Evolutionary conservation across 345 rosid species (phyloP).

Genomic region (Carallia brachiata): DNA sequence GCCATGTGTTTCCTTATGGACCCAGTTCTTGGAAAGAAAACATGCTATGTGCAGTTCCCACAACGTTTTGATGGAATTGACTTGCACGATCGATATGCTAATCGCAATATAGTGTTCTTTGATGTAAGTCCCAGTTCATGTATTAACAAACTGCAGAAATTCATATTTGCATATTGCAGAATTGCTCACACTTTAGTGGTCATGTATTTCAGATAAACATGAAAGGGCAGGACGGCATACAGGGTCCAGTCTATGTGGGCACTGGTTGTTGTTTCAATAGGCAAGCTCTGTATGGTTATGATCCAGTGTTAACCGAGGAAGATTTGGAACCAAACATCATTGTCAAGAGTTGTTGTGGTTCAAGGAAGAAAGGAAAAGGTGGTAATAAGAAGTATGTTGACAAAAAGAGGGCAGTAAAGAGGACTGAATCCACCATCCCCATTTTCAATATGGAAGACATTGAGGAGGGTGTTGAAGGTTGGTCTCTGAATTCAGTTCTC

Average conservation of each 20-base stretch:
- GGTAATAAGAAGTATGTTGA: conserved; percentile 72
- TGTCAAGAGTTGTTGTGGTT: conserved; percentile 94
- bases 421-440: conserved; percentile 95
- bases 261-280: conserved; percentile 99
- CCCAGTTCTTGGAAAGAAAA: conserved; percentile 78
- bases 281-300: conserved; percentile 97
- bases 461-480: conserved; percentile 98
- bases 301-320: conserved; percentile 93
- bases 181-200: conserved; percentile 8
- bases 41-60: conserved; percentile 98
- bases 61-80: conserved; percentile 99
- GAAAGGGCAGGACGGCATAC: conserved; percentile 97
- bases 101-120: conserved; percentile 95
- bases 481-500: conserved; percentile 7
- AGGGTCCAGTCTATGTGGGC: conserved; percentile 99
- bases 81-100: conserved; percentile 99
- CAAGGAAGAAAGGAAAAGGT: conserved; percentile 81
- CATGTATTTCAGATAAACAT: conserved; percentile 72
- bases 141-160: conserved; percentile 7
- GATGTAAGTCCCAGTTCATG: conserved; percentile 59
- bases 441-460: conserved; percentile 98
- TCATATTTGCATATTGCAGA: conserved; percentile 5
- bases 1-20: conserved; percentile 99
- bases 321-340: conserved; percentile 93
- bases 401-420: conserved; percentile 69